Percentiles rank a stretch among this genome's conserved stretches.
phyloP scores from a whole-genome alignment of 2,329 filamentous ascomycete species.

The Sarocladium kiliense region DNA sequence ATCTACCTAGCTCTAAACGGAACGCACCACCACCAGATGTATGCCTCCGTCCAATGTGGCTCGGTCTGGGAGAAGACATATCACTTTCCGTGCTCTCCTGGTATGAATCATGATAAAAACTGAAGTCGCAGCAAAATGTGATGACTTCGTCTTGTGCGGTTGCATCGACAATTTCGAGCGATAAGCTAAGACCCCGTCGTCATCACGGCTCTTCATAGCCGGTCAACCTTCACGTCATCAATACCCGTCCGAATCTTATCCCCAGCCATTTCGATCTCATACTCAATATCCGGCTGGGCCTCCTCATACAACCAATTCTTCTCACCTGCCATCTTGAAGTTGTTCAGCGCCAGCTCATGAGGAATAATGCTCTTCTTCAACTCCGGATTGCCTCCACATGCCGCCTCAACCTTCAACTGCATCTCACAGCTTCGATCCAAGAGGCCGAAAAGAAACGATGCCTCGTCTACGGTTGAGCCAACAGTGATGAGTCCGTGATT shows the following conservation, averaged over 20 bases:
- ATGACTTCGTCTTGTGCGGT: no score
- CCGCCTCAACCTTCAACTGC: slow-evolving; percentile 64
- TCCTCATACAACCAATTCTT: slow-evolving; percentile 39
- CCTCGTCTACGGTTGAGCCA: slow-evolving; percentile 68
- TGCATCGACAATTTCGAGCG: no score
- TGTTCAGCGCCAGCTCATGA: slow-evolving; percentile 32
- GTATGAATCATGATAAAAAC: no score
- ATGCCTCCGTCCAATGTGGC: no score
- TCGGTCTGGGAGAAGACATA: no score
- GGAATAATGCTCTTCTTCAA: slow-evolving; percentile 36
- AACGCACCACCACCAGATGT: no score
- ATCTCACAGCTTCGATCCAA: slow-evolving; percentile 65
- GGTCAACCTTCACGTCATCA: slow-evolving; percentile 18
- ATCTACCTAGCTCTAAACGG: no score
- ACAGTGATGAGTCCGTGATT: slow-evolving; percentile 72
- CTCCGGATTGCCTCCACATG: slow-evolving; percentile 37
- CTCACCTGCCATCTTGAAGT: slow-evolving; percentile 40
- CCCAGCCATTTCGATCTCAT: slow-evolving; percentile 38
- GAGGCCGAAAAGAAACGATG: slow-evolving; percentile 63
- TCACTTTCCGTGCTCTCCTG: no score
- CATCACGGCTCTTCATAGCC: no score
- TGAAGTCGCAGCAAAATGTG: no score
- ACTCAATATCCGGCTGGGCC: slow-evolving; percentile 41
- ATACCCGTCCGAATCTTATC: slow-evolving; percentile 18
- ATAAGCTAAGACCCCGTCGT: no score